These are phyloP conservation scores for Begonia loranthoides DNA, from an alignment of 306 rosid species.

Conservation along the genomic window DNA sequence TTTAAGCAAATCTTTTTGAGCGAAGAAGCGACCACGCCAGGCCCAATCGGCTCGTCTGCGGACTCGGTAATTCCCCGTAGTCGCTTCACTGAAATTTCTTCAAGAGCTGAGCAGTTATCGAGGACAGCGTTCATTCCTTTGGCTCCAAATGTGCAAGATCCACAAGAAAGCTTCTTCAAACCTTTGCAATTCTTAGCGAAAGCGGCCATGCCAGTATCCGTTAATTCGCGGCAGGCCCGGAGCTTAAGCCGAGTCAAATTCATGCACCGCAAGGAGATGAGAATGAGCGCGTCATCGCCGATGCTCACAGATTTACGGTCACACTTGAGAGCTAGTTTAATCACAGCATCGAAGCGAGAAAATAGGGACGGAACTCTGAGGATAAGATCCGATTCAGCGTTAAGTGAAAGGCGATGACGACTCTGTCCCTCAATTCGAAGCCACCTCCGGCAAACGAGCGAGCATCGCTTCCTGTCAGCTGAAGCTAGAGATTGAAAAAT, in stretches of 20 bases:
- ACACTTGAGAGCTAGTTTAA: conserved; percentile 80
- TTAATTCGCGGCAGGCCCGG: conserved; percentile 74
- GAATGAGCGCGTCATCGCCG: conserved; percentile 52
- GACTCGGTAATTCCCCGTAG: conserved; percentile 48
- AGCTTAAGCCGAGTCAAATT: conserved; percentile 90
- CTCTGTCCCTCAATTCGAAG: conserved; percentile 82
- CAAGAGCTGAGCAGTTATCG: conserved; percentile 37
- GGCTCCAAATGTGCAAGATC: conserved; percentile 83
- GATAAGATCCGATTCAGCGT: conserved; percentile 50
- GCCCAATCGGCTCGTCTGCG: conserved; percentile 22
- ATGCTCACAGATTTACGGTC: conserved; percentile 81
- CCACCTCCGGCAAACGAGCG: conserved; percentile 93
- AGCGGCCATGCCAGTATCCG: conserved; percentile 63
- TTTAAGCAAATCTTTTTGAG: conserved; percentile 49
- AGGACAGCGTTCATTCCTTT: conserved; percentile 59
- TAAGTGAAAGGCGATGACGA: conserved; percentile 77
- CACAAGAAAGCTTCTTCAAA: conserved; percentile 92
- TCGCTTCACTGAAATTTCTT: conserved; percentile 67
- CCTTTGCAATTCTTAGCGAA: conserved; percentile 76
- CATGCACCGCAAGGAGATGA: conserved; percentile 62
- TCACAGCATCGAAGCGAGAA: conserved; percentile 78
- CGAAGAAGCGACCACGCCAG: conserved; percentile 28
- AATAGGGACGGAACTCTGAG: conserved; percentile 41
- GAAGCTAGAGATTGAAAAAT: conserved; percentile 70
- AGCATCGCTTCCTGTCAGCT: conserved; percentile 68